Conservation (phyloP, 1,139 yeast genomes). For the Tardiomyces blankii region DNA sequence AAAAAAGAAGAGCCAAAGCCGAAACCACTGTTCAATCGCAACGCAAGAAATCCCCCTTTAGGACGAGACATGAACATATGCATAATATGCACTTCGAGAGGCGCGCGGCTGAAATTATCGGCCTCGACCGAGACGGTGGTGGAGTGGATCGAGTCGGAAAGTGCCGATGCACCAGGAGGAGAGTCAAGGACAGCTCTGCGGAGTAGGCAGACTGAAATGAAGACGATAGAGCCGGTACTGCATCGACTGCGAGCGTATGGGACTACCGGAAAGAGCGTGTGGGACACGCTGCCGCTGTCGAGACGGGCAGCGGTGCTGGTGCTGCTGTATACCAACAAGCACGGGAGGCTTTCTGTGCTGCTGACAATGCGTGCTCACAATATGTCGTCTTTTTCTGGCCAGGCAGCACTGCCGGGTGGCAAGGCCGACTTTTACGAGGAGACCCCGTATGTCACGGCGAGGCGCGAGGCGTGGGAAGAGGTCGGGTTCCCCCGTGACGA, state of each 20-base stretch:
- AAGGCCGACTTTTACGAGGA: constrained; percentile 35
- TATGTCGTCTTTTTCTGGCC: constrained; percentile 70
- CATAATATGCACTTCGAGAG: too few species aligned
- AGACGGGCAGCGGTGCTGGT: constrained; percentile 72
- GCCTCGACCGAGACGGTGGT: too few species aligned
- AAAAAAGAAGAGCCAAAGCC: too few species aligned
- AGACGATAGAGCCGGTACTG: neutral
- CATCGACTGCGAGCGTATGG: neutral
- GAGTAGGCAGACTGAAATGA: too few species aligned
- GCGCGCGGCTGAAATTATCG: too few species aligned
- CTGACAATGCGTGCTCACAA: constrained; percentile 65
- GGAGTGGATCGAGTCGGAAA: too few species aligned
- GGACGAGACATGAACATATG: too few species aligned
- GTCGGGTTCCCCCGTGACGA: constrained; percentile 58
- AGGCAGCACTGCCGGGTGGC: constrained; percentile 80
- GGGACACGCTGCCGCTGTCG: constrained; percentile 47
- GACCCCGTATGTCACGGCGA: constrained; percentile 57
- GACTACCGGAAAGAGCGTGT: constrained; percentile 19
- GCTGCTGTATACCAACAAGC: constrained; percentile 49
- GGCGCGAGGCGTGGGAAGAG: constrained; percentile 81
- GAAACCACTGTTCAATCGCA: too few species aligned
- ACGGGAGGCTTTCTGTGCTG: constrained; percentile 67
- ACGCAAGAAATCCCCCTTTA: too few species aligned
- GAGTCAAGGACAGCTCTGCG: too few species aligned
- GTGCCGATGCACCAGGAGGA: too few species aligned